phyloP scores from a whole-genome alignment of 2,329 filamentous ascomycete species.

The Leptographium flavum region DNA sequence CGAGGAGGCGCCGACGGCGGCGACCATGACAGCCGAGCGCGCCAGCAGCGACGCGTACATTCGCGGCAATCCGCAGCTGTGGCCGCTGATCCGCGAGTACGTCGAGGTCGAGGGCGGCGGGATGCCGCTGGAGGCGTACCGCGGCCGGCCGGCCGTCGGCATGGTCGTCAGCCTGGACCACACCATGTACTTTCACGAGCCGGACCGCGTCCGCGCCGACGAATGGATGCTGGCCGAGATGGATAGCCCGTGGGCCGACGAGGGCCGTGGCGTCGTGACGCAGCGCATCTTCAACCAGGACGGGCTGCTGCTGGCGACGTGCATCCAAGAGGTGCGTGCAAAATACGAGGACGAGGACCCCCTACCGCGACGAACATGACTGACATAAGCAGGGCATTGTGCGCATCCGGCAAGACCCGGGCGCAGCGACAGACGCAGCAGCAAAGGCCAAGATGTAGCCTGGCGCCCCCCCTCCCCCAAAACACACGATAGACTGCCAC shows the following conservation, averaged over 20 bases:
- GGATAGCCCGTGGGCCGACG: slow-evolving; percentile 66
- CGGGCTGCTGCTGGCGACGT: slow-evolving; percentile 62
- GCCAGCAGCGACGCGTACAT: slow-evolving; percentile 11
- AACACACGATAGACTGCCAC: too few relatives aligned
- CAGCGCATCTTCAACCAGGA: slow-evolving; percentile 60
- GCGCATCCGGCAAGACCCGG: neutral
- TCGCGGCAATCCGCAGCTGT: slow-evolving; percentile 32
- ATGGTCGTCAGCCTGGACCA: slow-evolving; percentile 81
- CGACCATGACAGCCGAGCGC: slow-evolving; percentile 19
- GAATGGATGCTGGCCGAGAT: slow-evolving; percentile 74
- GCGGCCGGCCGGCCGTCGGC: slow-evolving; percentile 45
- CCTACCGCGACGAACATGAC: neutral
- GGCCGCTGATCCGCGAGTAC: slow-evolving; percentile 20
- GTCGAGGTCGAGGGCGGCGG: slow-evolving; percentile 28
- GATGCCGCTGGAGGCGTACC: slow-evolving; percentile 24
- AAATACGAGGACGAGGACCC: neutral
- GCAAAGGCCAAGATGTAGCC: slow-evolving; percentile 2
- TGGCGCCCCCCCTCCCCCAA: neutral
- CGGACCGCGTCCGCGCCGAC: slow-evolving; percentile 40
- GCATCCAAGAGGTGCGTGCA: slow-evolving; percentile 56
- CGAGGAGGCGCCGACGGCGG: slow-evolving; percentile 23
- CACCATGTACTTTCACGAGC: slow-evolving; percentile 54
- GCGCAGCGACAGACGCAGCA: neutral
- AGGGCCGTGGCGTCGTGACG: slow-evolving; percentile 61
- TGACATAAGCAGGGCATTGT: slow-evolving; percentile 1